Evolutionary conservation across 139 green algal species (phyloP), one percentile per base, ranked within the genome.

Genomic region (Deuterostichococcus epilithicus): DNA sequence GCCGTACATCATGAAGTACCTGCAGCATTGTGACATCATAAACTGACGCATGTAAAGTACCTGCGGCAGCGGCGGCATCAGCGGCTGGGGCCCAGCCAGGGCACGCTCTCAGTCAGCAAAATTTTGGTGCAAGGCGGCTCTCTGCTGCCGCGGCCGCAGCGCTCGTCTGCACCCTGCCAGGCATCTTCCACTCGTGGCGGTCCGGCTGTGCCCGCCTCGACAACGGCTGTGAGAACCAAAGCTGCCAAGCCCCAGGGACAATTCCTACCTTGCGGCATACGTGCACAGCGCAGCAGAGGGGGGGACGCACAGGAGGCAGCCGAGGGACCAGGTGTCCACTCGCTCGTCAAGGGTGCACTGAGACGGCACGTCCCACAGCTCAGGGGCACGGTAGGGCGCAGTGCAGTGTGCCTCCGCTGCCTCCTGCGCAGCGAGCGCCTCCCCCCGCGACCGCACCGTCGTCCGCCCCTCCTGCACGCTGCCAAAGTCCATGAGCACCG

Each of bases 361-460:
- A 34, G 84, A 93, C n/a, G 90, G 84, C 0, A 90, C 84, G 70
- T 98, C 94, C 81, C 89, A 97, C 25, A 98, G 92, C 86, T 98
- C 94, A 23, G 94, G 94, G 0, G 94, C 92, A 26, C 94, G 87
- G 80, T 96, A 98, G 22, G 94, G 90, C 0, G 92, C 93, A 28
- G 90, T 94, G 72, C 86, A 94, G 77, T 93, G 82, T 42, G 90
- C 88, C 84, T 92, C 91, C 1, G 91, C 89, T 45, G 93, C 85
- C 67, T 96, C 92, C 72, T 96, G 90, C 38, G 94, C 37, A 25
- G 71, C 65, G 70, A 97, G 80, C 3, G 94, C 94, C 26, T 94
- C 74, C 34, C 45, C 38, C 28, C 94, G 81, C 28, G 68, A 90
- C 32, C 38, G 26, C 5, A 98, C 76, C 3, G 78, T n/a, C 2